phyloP scores from a whole-genome alignment of 768 basidiomycete species.

The Boletus insuetus region DNA sequence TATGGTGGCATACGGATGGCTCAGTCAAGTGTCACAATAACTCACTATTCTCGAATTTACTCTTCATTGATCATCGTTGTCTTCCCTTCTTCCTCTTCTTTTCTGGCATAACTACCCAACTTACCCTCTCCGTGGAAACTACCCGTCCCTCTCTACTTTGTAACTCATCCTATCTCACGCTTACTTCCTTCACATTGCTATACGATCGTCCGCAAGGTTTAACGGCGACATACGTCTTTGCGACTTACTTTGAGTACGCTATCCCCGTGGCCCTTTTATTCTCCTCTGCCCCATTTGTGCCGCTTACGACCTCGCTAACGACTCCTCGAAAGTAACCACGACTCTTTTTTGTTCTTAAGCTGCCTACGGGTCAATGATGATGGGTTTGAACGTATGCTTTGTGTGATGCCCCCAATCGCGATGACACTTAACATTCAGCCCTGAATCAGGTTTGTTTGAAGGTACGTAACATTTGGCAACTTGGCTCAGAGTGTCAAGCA shows the following conservation, averaged over 20 bases:
- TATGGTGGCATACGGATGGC: too few species aligned
- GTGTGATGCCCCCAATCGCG: not conserved
- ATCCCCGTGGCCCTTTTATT: not conserved
- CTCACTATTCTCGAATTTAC: not conserved
- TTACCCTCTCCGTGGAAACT: constrained; percentile 12
- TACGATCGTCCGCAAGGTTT: constrained; percentile 7
- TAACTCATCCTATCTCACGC: not conserved
- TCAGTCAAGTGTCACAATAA: not conserved
- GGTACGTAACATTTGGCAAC: too few species aligned
- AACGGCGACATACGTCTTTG: constrained; percentile 1
- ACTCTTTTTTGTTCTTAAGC: not conserved
- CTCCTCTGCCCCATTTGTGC: not conserved
- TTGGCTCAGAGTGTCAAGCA: too few species aligned
- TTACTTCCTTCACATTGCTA: constrained; percentile 6
- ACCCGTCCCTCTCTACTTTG: constrained; percentile 1
- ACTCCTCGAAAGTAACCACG: constrained; percentile 6
- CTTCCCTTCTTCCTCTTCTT: not conserved
- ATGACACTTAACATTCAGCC: not conserved
- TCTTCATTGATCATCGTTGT: constrained; percentile 3
- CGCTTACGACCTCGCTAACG: constrained; percentile 11
- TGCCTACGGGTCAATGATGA: not conserved
- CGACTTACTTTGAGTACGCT: not conserved
- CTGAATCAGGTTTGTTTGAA: too few species aligned
- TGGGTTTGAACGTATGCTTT: not conserved
- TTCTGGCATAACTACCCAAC: constrained; percentile 9